Percentiles rank a stretch among this genome's conserved stretches.
Conservation (phyloP, 768 basidiomycete genomes). For the Leccinellum rugosiceps region DNA sequence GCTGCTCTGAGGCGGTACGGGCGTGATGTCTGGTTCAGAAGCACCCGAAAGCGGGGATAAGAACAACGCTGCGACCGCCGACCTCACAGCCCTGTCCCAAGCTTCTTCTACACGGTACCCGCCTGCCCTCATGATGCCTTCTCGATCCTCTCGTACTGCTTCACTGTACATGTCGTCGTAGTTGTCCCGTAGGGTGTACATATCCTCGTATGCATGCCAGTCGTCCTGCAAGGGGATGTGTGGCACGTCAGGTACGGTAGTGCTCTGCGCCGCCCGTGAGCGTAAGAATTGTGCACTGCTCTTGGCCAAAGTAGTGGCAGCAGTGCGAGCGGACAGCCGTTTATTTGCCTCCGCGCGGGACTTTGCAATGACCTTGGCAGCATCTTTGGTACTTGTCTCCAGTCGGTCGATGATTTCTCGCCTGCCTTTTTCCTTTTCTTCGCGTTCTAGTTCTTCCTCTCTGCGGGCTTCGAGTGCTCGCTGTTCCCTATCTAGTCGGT, state of each 20-base stretch:
- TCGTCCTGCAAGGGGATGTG: constrained; percentile 77
- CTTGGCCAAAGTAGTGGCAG: constrained; percentile 38
- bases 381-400: constrained; percentile 72
- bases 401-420: constrained; percentile 78
- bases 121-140: constrained; percentile 78
- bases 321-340: constrained; percentile 54
- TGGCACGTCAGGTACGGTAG: constrained; percentile 72
- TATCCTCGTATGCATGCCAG: constrained; percentile 73
- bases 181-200: constrained; percentile 49
- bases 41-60: constrained; percentile 45
- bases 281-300: constrained; percentile 51
- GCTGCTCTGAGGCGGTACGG: constrained; percentile 36
- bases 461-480: constrained; percentile 63
- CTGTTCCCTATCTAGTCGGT: constrained; percentile 65
- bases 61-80: constrained; percentile 71
- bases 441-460: constrained; percentile 73
- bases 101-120: constrained; percentile 81
- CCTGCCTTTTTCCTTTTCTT: constrained; percentile 68
- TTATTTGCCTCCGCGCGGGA: constrained; percentile 63
- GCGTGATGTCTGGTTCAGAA: constrained; percentile 5
- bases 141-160: constrained; percentile 69
- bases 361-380: constrained; percentile 65
- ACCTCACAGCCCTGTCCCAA: constrained; percentile 79
- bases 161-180: constrained; percentile 78
- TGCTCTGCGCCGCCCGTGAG: constrained; percentile 61